phyloP scores from a whole-genome alignment of 192 early-diverging fungal genomes.

The Haplosporangium gracile region DNA sequence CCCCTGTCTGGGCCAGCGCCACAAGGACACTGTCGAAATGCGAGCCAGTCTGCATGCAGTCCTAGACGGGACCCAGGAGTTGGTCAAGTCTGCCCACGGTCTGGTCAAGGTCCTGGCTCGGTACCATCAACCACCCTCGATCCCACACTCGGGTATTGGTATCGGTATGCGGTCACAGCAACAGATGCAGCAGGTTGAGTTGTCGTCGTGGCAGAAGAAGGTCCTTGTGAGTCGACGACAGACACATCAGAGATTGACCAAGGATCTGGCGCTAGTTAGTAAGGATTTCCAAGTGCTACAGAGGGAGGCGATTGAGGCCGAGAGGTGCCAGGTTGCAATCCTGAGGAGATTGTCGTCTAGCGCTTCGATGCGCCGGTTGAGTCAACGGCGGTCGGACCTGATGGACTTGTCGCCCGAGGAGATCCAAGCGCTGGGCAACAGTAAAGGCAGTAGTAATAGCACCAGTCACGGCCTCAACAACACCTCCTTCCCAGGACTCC shows the following conservation, averaged over 20 bases:
- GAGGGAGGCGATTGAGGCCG: slow-evolving; percentile 30
- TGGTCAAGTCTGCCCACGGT: slow-evolving; percentile 41
- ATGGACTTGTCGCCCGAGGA: slow-evolving; percentile 37
- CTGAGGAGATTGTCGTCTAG: slow-evolving; percentile 41
- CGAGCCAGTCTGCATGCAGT: slow-evolving; percentile 36
- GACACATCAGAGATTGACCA: slow-evolving; percentile 45
- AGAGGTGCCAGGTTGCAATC: slow-evolving; percentile 34
- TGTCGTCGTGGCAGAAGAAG: slow-evolving; percentile 26
- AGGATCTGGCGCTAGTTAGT: slow-evolving; percentile 34
- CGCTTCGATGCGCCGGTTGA: slow-evolving; percentile 29
- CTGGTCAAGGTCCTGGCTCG: slow-evolving; percentile 33
- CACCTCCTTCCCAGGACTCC: not conserved
- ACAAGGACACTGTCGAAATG: slow-evolving; percentile 49
- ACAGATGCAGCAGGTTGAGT: not conserved
- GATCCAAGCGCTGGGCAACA: slow-evolving; percentile 17
- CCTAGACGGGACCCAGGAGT: slow-evolving; percentile 39
- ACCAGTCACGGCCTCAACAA: not conserved
- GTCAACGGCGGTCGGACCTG: slow-evolving; percentile 25
- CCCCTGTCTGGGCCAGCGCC: slow-evolving; percentile 48
- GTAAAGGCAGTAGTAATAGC: not conserved
- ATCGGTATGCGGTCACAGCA: slow-evolving; percentile 6
- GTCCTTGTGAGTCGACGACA: slow-evolving; percentile 23
- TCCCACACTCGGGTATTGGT: not conserved
- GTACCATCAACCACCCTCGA: slow-evolving; percentile 43
- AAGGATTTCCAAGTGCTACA: slow-evolving; percentile 48